phyloP scores from a whole-genome alignment of 2,329 filamentous ascomycete species.

The Ophiostoma pallidulum region DNA sequence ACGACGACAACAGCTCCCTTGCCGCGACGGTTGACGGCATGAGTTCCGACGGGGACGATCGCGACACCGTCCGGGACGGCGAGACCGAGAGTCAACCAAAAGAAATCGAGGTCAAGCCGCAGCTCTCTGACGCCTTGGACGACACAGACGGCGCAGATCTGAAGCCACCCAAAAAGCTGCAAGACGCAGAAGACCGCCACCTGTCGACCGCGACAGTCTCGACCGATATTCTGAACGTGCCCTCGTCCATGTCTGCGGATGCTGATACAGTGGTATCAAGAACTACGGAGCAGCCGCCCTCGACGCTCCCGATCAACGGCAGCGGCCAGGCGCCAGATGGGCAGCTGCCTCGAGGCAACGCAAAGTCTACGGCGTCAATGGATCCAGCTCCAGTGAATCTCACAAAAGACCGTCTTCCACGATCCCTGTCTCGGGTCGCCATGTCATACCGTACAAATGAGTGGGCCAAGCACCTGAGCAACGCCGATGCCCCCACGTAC shows the following conservation, averaged over 20 bases:
- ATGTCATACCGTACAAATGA: slow-evolving; percentile 85
- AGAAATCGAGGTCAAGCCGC: slow-evolving; percentile 31
- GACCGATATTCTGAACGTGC: background rate
- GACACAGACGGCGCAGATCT: slow-evolving; percentile 1
- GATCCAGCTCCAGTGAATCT: slow-evolving; percentile 39
- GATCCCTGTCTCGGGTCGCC: slow-evolving; percentile 65
- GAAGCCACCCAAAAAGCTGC: background rate
- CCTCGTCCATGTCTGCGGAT: background rate
- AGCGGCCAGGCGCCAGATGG: slow-evolving; percentile 15
- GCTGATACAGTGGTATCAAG: background rate
- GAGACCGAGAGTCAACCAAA: slow-evolving; percentile 17
- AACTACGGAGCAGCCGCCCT: background rate
- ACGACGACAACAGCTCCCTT: slow-evolving; percentile 42
- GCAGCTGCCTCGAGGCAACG: slow-evolving; percentile 5
- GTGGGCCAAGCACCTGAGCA: slow-evolving; percentile 83
- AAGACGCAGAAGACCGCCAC: background rate
- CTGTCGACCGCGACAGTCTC: slow-evolving; percentile 2
- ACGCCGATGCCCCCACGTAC: slow-evolving; percentile 61
- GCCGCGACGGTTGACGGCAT: slow-evolving; percentile 49
- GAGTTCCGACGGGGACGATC: slow-evolving; percentile 29
- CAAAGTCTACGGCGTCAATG: slow-evolving; percentile 28
- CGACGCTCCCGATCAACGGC: slow-evolving; percentile 14
- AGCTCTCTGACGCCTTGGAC: slow-evolving; percentile 19
- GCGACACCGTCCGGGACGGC: slow-evolving; percentile 16
- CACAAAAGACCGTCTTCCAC: slow-evolving; percentile 54